A percentile compares a stretch with the other conserved stretches of the same genome.
These are phyloP conservation scores for Entomortierella lignicola DNA, from an alignment of 192 early-diverging fungal species.

Conservation along the genomic window DNA sequence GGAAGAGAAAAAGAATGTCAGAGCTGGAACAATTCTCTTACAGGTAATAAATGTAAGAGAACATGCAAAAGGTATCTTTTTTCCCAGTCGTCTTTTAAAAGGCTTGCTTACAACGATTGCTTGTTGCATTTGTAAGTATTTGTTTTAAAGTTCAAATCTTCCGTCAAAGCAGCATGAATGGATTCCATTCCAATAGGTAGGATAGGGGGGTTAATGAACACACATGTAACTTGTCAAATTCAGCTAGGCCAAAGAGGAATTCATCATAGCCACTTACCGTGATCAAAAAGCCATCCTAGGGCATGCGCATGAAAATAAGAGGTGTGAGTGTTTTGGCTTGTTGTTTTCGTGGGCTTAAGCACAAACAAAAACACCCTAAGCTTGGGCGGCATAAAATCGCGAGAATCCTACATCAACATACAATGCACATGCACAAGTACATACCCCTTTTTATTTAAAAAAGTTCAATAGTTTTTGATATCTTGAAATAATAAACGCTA, in stretches of 20 bases:
- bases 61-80: too few relatives aligned
- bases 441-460: neutral
- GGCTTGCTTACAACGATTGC: too few relatives aligned
- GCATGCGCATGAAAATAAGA: neutral
- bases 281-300: neutral
- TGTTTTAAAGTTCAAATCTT: too few relatives aligned
- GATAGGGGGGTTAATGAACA: slow-evolving; percentile 1
- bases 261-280: too few relatives aligned
- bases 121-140: too few relatives aligned
- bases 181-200: slow-evolving; percentile 8
- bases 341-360: neutral
- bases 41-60: neutral
- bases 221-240: neutral
- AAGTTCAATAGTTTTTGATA: too few relatives aligned
- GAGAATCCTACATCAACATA: too few relatives aligned
- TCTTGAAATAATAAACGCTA: neutral
- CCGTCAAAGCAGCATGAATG: slow-evolving; percentile 16
- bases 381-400: too few relatives aligned
- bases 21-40: too few relatives aligned
- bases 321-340: neutral
- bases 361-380: neutral
- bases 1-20: neutral
- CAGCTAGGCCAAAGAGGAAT: slow-evolving; percentile 8
- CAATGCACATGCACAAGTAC: too few relatives aligned
- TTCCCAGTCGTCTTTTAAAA: too few relatives aligned